Evolutionary conservation across 768 basidiomycete genomes (phyloP), one percentile per base, ranked within the genome.

Genomic region (Boletus rufocinnamomeus): DNA sequence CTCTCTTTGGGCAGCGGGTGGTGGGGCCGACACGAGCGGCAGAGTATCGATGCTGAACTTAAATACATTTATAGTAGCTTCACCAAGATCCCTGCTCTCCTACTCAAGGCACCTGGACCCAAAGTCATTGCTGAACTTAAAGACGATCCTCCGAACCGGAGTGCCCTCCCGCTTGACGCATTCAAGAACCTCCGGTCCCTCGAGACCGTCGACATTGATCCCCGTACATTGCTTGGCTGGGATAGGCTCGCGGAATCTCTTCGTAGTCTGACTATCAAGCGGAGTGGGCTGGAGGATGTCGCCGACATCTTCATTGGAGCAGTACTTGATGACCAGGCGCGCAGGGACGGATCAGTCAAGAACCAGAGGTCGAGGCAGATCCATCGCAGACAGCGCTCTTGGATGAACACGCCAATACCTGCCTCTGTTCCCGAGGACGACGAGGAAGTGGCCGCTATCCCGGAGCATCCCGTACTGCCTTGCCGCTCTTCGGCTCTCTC

Each of bases 1-100:
- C 77, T 93, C 30, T 93, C 92, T 0, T 76, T 95, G 35, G 85
- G 89, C 32, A 77, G 74, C 6, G 79, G 84, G 51, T 92, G 89
- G 89, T 94, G 89, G 89, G 75, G 80, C 45, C 77, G 79, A 59
- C 69, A 81, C 6, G 80, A 85, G 56, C 82, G 82, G 38, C 83
- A 81, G 13, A 81, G 69, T 59, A 74, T 89, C 63, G 88, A 94
- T 55, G 69, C 77, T 3, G 89, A 93, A 66, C 85, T 96, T 71
- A 93, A 86, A 70, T 93, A 87, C 72, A 81, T 95, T 61, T 96
- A 86, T 76, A 93, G 92, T 70, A 84, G 87, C 69, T 93, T 96
- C 77, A 97, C 93, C 45, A 93, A 91, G 74, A 77, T 97, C 0
- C 94, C 94, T 17, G 88, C 93, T 2, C 78, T 96, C 40, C 75